A percentile compares a stretch with the other conserved stretches of the same genome.
These are phyloP conservation scores for Limnomonas spitsbergensis DNA, from an alignment of 139 green algal species.

Conservation along the genomic window DNA sequence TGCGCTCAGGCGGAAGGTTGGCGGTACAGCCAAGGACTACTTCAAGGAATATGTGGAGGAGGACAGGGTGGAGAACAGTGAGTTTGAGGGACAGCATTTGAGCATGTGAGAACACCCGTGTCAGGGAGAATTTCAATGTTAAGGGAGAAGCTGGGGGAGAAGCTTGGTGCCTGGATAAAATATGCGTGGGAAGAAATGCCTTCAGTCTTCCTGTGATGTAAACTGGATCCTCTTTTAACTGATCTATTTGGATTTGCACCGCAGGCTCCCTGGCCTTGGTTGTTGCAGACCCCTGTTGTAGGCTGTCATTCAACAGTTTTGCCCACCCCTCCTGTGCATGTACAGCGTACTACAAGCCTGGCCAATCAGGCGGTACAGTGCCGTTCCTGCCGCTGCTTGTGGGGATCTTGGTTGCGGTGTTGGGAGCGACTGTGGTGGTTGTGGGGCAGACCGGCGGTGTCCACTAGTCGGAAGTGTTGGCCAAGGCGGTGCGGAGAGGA, in stretches of 20 bases:
- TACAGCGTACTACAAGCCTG: conserved; percentile 17
- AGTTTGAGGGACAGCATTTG: too few relatives aligned
- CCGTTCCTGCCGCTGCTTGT: conserved; percentile 39
- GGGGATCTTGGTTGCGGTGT: conserved; percentile 34
- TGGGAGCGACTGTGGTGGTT: conserved; percentile 7
- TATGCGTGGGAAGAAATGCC: not conserved
- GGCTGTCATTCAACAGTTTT: too few relatives aligned
- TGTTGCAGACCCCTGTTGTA: too few relatives aligned
- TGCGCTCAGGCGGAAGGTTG: conserved; percentile 7
- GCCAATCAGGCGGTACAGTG: not conserved
- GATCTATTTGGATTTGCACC: too few relatives aligned
- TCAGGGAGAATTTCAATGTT: too few relatives aligned
- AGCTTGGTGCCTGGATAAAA: too few relatives aligned
- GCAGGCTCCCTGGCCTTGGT: too few relatives aligned
- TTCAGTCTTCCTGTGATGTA: not conserved
- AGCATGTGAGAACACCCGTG: too few relatives aligned
- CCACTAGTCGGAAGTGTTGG: conserved; percentile 46
- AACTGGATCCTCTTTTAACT: too few relatives aligned
- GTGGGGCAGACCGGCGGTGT: not conserved
- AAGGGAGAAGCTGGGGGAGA: too few relatives aligned
- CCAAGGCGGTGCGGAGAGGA: conserved; percentile 57
- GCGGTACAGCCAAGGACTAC: conserved; percentile 11
- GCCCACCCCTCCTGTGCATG: not conserved
- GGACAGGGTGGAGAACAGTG: not conserved
- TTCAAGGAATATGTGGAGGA: conserved; percentile 15